phyloP scores from a whole-genome alignment of 805 yeast genomes.

The Hanseniaspora guilliermondii region DNA sequence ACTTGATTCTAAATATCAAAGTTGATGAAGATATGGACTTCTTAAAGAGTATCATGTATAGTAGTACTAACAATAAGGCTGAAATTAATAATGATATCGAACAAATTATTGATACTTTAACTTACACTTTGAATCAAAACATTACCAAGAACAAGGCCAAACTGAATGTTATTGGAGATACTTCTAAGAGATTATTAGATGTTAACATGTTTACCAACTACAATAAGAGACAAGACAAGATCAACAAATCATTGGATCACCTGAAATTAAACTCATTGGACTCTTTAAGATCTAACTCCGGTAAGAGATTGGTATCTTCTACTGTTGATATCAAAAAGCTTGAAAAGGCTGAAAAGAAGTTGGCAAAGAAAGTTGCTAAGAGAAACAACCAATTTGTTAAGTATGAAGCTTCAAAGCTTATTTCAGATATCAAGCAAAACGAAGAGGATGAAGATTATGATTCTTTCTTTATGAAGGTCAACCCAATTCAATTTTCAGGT shows the following conservation, averaged over 20 bases:
- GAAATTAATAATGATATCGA: constrained; percentile 38
- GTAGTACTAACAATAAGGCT: constrained; percentile 49
- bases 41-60: constrained; percentile 47
- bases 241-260: constrained; percentile 61
- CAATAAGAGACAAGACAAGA: constrained; percentile 47
- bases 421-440: constrained; percentile 42
- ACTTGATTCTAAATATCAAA: constrained; percentile 60
- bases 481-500: constrained; percentile 76
- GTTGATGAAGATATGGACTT: constrained; percentile 57
- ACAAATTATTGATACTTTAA: constrained; percentile 24
- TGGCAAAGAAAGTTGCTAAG: constrained; percentile 93
- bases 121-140: constrained; percentile 40
- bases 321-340: constrained; percentile 93
- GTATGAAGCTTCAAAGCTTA: constrained; percentile 87
- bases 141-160: constrained; percentile 58
- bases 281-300: constrained; percentile 72
- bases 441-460: constrained; percentile 57
- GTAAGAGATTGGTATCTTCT: constrained; percentile 84
- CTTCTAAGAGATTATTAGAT: constrained; percentile 75
- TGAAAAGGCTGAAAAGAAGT: constrained; percentile 93
- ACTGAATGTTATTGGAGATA: constrained; percentile 68
- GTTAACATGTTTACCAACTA: constrained; percentile 57
- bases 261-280: constrained; percentile 41
- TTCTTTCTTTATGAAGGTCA: constrained; percentile 85
- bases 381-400: constrained; percentile 65